phyloP scores from a whole-genome alignment of 139 green algal species.

The Dunaliella sp. region DNA sequence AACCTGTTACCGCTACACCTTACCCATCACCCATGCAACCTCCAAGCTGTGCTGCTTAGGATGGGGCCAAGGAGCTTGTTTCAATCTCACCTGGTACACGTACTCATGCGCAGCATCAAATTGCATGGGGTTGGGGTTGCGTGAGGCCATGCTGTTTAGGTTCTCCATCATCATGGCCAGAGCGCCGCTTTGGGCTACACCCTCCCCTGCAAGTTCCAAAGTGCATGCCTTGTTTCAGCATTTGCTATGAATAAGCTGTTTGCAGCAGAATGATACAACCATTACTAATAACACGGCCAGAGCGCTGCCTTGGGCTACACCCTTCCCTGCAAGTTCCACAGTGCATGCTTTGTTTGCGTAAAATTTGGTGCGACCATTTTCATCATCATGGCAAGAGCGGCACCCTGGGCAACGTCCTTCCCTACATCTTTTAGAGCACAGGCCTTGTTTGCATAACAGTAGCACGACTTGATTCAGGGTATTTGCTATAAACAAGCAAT shows the following conservation, averaged over 20 bases:
- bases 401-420: slow-evolving; percentile 10
- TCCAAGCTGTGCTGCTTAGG: too few species aligned
- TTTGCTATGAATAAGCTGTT: background rate
- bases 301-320: slow-evolving; percentile 16
- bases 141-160: slow-evolving; percentile 27
- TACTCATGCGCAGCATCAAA: slow-evolving; percentile 71
- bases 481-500: background rate
- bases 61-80: too few species aligned
- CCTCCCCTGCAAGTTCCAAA: slow-evolving; percentile 6
- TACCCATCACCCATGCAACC: too few species aligned
- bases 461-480: background rate
- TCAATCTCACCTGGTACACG: slow-evolving; percentile 70
- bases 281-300: slow-evolving; percentile 8
- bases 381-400: slow-evolving; percentile 17
- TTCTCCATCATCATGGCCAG: slow-evolving; percentile 38
- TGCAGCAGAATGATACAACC: background rate
- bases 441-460: background rate
- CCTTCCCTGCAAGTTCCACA: slow-evolving; percentile 2
- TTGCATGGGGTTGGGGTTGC: background rate
- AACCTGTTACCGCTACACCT: too few species aligned
- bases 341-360: background rate
- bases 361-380: background rate
- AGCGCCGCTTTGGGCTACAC: slow-evolving; percentile 15
- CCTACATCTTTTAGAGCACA: background rate
- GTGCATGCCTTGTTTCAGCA: background rate